These are phyloP conservation scores for Phytophthora uliginosa DNA, from an alignment of 352 stramenopile species.

Conservation along the genomic window DNA sequence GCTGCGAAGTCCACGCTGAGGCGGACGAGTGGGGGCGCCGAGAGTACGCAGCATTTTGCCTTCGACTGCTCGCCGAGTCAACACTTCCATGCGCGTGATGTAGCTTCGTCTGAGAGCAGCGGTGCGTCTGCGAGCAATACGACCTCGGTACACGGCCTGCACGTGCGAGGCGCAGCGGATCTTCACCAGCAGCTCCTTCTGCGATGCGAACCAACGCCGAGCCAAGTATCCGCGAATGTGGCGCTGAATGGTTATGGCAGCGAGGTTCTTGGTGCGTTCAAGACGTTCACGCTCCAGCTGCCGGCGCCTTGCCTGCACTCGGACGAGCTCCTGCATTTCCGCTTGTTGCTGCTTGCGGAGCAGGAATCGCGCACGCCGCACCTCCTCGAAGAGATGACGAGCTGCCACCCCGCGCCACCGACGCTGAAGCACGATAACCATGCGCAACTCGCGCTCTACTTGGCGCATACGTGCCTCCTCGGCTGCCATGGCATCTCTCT, in stretches of 20 bases:
- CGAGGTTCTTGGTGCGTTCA: slow-evolving; percentile 53
- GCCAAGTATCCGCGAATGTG: slow-evolving; percentile 69
- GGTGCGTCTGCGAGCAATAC: slow-evolving; percentile 70
- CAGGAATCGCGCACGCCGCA: slow-evolving; percentile 66
- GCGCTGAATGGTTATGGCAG: slow-evolving; percentile 78
- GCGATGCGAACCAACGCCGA: slow-evolving; percentile 61
- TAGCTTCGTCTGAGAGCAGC: slow-evolving; percentile 78
- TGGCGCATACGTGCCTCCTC: slow-evolving; percentile 55
- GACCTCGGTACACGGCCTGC: slow-evolving; percentile 79
- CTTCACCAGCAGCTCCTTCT: slow-evolving; percentile 62
- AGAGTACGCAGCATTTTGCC: slow-evolving; percentile 68
- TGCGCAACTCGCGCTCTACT: slow-evolving; percentile 62
- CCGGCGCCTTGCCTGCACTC: slow-evolving; percentile 55
- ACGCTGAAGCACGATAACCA: slow-evolving; percentile 75
- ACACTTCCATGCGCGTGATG: slow-evolving; percentile 82
- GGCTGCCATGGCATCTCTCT: slow-evolving; percentile 62
- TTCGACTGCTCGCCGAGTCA: slow-evolving; percentile 68
- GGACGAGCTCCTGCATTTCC: slow-evolving; percentile 75
- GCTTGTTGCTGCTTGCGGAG: slow-evolving; percentile 74
- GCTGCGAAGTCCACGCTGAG: slow-evolving; percentile 65
- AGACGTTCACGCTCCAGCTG: slow-evolving; percentile 62
- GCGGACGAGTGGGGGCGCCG: slow-evolving; percentile 64
- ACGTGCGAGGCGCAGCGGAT: slow-evolving; percentile 62
- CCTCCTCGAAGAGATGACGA: slow-evolving; percentile 66
- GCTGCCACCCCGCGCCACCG: slow-evolving; percentile 79